A percentile compares a stretch with the other conserved stretches of the same genome.
phyloP scores from a whole-genome alignment of 768 basidiomycete genomes.

The Fomitopsis serialis region DNA sequence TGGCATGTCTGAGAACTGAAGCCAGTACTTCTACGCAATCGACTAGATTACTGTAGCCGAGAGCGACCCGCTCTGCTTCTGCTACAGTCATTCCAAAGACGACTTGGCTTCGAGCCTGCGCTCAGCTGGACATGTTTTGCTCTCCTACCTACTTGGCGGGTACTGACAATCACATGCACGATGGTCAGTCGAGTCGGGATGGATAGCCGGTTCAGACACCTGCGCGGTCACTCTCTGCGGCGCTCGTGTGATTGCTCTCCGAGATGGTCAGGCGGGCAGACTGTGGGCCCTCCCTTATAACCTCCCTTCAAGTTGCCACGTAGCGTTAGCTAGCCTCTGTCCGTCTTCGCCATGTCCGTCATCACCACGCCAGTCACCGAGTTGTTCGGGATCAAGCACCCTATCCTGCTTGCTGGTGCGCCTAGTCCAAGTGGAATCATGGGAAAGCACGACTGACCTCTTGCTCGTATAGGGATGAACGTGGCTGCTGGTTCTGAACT shows the following conservation, averaged over 20 bases:
- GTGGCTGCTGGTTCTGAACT: constrained; percentile 74
- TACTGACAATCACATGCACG: neutral
- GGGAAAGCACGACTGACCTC: neutral
- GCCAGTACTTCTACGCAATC: too few species aligned
- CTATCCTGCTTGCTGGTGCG: constrained; percentile 76
- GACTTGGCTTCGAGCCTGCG: too few species aligned
- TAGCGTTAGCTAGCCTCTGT: neutral
- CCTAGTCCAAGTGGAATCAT: neutral
- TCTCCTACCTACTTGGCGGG: too few species aligned
- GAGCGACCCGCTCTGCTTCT: too few species aligned
- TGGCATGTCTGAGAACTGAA: too few species aligned
- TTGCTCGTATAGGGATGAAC: constrained; percentile 61
- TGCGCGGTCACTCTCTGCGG: too few species aligned
- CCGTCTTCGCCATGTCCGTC: constrained; percentile 40
- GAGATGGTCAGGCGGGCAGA: too few species aligned
- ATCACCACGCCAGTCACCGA: constrained; percentile 85
- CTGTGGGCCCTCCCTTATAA: neutral
- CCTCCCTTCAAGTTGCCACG: neutral
- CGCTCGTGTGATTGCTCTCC: neutral
- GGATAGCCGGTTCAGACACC: neutral
- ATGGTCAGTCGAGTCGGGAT: neutral
- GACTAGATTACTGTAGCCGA: too few species aligned
- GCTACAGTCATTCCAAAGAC: too few species aligned
- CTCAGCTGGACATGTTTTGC: too few species aligned
- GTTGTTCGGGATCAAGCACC: constrained; percentile 85